These are phyloP conservation scores for Salvia sclarea DNA, from an alignment of 305 asterid species.

Conservation along the genomic window DNA sequence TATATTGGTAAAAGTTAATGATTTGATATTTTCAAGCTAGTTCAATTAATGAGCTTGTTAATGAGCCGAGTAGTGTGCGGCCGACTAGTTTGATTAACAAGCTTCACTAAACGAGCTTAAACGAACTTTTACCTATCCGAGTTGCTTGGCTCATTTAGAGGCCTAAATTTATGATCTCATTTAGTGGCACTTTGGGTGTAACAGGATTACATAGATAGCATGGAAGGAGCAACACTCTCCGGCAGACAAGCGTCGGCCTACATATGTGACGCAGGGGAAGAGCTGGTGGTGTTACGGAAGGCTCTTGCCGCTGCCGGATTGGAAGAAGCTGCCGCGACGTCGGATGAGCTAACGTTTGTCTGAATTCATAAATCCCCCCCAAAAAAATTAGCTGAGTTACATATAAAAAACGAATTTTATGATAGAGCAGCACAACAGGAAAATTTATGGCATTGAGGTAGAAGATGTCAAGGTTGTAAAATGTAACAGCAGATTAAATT, in stretches of 20 bases:
- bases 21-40: neutral
- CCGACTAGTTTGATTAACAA: neutral
- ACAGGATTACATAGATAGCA: conserved; percentile 98
- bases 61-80: neutral
- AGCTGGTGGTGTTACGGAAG: conserved; percentile 60
- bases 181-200: neutral
- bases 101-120: neutral
- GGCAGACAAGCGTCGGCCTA: conserved; percentile 90
- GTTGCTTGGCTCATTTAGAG: neutral
- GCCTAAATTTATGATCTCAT: neutral
- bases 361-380: conserved; percentile 30
- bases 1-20: too few species aligned
- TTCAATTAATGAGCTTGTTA: neutral
- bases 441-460: neutral
- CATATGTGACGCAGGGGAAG: conserved; percentile 84
- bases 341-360: conserved; percentile 63
- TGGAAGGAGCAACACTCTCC: conserved; percentile 98
- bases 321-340: conserved; percentile 33
- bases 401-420: neutral
- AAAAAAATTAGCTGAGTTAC: neutral
- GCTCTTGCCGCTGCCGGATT: conserved; percentile 39
- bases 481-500: conserved; percentile 18
- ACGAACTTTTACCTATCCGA: neutral
- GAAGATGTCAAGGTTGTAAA: neutral
- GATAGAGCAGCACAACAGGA: neutral